These are phyloP conservation scores for Acanthamoeba sp. DNA, from an alignment of 208 protist species.

Conservation along the genomic window DNA sequence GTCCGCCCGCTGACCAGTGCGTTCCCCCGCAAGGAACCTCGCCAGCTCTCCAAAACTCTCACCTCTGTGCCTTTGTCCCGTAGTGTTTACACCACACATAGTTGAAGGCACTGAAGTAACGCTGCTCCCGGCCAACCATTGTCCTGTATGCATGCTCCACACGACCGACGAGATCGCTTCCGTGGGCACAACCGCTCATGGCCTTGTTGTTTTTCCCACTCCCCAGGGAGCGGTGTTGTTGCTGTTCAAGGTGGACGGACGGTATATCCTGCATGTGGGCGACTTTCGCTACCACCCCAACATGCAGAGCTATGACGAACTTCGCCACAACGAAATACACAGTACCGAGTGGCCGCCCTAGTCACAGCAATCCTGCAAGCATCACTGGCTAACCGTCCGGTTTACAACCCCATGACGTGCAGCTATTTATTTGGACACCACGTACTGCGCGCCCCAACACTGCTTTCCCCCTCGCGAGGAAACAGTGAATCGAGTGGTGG, in stretches of 20 bases:
- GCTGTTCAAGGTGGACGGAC: conserved; percentile 2
- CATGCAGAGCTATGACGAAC: conserved; percentile 48
- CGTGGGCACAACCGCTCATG: too few species aligned
- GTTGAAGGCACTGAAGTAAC: conserved; percentile 59
- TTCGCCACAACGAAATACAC: conserved; percentile 26
- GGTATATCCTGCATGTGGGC: conserved; percentile 44
- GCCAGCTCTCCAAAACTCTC: too few species aligned
- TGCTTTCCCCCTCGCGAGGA: conserved; percentile 72
- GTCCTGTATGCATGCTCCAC: neutral
- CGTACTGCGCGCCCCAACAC: conserved; percentile 75
- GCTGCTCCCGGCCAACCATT: conserved; percentile 66
- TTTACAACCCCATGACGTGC: neutral
- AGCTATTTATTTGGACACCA: conserved; percentile 79
- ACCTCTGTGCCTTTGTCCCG: neutral
- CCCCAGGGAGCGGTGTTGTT: conserved; percentile 48
- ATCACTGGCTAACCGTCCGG: neutral
- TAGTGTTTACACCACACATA: neutral
- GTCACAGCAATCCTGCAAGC: neutral
- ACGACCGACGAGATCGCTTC: neutral
- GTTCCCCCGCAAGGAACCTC: too few species aligned
- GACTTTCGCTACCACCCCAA: conserved; percentile 41
- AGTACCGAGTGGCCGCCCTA: neutral
- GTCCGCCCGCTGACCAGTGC: conserved; percentile 16
- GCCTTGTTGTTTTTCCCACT: neutral
- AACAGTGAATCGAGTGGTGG: neutral